Percentiles rank a stretch among this genome's conserved stretches.
phyloP scores from a whole-genome alignment of 2,329 filamentous ascomycete species.

The Penicillium psychrosexuale region DNA sequence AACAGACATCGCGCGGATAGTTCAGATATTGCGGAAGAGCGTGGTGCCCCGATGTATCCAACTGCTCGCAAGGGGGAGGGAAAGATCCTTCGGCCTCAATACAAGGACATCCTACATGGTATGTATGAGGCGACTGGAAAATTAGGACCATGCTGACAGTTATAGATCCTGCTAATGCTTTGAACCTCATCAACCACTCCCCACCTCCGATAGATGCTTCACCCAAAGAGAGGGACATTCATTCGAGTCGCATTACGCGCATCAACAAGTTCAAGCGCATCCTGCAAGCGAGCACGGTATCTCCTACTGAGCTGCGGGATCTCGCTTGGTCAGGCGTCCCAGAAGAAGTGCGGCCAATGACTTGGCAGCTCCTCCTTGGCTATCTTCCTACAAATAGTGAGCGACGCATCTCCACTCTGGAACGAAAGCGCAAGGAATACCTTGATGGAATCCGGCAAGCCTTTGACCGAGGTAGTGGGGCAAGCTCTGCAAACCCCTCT shows the following conservation, averaged over 20 bases:
- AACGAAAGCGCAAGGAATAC: constrained; percentile 95
- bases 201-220: constrained; percentile 68
- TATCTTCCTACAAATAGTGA: constrained; percentile 98
- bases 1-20: constrained; percentile 73
- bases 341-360: constrained; percentile 93
- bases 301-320: constrained; percentile 75
- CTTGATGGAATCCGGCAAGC: constrained; percentile 78
- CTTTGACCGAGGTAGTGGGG: constrained; percentile 55
- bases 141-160: constrained; percentile 3
- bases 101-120: constrained; percentile 89
- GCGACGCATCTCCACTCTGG: constrained; percentile 79
- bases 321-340: constrained; percentile 93
- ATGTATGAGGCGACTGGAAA: constrained; percentile 6
- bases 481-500: constrained; percentile 41
- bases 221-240: constrained; percentile 78
- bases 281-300: constrained; percentile 85
- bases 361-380: constrained; percentile 94
- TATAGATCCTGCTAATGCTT: constrained; percentile 76
- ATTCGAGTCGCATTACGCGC: constrained; percentile 81
- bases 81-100: constrained; percentile 94
- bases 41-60: constrained; percentile 77
- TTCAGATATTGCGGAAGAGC: constrained; percentile 89
- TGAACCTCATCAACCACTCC: constrained; percentile 90
- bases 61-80: constrained; percentile 85
- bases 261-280: constrained; percentile 99